A percentile compares a stretch with the other conserved stretches of the same genome.
Conservation (phyloP, 2,329 filamentous ascomycete species). For the Thermoascus crustaceus region DNA sequence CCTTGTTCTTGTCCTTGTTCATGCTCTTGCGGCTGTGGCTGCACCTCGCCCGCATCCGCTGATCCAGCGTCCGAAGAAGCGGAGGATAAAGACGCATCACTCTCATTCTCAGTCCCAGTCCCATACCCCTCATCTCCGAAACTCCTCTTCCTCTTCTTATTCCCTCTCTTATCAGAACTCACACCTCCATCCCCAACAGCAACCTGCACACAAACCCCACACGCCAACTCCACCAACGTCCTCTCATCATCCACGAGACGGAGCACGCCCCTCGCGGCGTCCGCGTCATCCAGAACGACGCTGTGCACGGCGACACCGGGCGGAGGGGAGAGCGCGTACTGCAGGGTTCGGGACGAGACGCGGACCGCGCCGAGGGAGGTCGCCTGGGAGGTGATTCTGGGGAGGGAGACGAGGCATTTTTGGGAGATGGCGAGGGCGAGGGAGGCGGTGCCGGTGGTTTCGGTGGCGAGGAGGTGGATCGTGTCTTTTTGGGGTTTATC, state of each 20-base stretch:
- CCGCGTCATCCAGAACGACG: slow-evolving; percentile 61
- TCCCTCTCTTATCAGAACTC: slow-evolving; percentile 9
- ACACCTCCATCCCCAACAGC: slow-evolving; percentile 31
- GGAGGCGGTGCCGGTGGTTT: slow-evolving; percentile 67
- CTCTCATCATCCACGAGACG: slow-evolving; percentile 74
- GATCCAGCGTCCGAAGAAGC: slow-evolving; percentile 2
- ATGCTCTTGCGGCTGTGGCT: too few relatives aligned
- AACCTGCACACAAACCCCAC: slow-evolving; percentile 65
- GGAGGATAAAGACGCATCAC: not conserved
- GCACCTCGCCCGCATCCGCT: not conserved
- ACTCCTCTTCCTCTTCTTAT: slow-evolving; percentile 3
- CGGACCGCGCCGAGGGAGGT: slow-evolving; percentile 64
- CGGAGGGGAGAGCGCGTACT: slow-evolving; percentile 47
- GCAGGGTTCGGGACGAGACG: slow-evolving; percentile 61
- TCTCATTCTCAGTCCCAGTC: not conserved
- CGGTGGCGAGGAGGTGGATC: slow-evolving; percentile 61
- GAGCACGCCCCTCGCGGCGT: slow-evolving; percentile 70
- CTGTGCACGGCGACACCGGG: slow-evolving; percentile 46
- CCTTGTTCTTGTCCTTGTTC: too few relatives aligned
- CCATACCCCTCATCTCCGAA: slow-evolving; percentile 5
- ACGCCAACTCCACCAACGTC: slow-evolving; percentile 74
- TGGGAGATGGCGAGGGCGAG: slow-evolving; percentile 52
- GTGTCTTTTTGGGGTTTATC: slow-evolving; percentile 17
- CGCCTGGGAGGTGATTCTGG: slow-evolving; percentile 66
- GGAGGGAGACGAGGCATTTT: slow-evolving; percentile 54